Evolutionary conservation across 2,329 filamentous ascomycete genomes (phyloP), one percentile per base, ranked within the genome.

Genomic region (Trichoderma guizhouense): DNA sequence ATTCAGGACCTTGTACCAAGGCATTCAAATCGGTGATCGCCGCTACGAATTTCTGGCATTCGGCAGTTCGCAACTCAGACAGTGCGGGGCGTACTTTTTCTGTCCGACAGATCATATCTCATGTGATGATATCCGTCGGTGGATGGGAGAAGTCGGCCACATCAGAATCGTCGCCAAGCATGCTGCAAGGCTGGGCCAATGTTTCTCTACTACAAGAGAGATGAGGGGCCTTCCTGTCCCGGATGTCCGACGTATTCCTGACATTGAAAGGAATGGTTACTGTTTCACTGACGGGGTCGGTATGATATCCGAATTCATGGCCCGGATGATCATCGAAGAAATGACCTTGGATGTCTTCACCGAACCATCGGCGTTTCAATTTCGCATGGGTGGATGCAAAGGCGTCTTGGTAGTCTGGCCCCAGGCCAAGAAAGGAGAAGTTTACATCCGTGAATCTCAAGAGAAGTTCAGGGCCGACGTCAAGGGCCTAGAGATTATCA

Each of bases 11-110:
- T 83, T 98, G 77, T 86, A 83, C 58, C 88, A 96, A 70, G 96
- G 96, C 0, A 95, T 99, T 74, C 85, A 85, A 0, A 90, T 99
- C 64, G 96, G 93, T 5, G 92, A 91, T 74, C 90, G 93, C 8
- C 89, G 89, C 72, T 99, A 94, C 80, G 88, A 95, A 75, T 98
- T 98, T 74, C 88, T 99, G 30, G 96, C 95, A 0, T 98, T 95
- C 82, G 95, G 96, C 0, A 98, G 96, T 80, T 98, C 96, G 0
- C 96, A 99, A 77, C 93, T 99, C 72, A 89, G 95, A 66, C 95
- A 98, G 78, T 91, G 95, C 75, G 93, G 95, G 0, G 95, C 93
- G 0, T 98, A 96, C 78, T 98, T 99, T 81, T 98, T 98, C 79
- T 92, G 93, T 5, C 88, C 92, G 0, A 90, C 89, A 0, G 83